These are phyloP conservation scores for Microstegium vimineum DNA, from an alignment of 176 grass and related monocot genomes.

Conservation along the genomic window DNA sequence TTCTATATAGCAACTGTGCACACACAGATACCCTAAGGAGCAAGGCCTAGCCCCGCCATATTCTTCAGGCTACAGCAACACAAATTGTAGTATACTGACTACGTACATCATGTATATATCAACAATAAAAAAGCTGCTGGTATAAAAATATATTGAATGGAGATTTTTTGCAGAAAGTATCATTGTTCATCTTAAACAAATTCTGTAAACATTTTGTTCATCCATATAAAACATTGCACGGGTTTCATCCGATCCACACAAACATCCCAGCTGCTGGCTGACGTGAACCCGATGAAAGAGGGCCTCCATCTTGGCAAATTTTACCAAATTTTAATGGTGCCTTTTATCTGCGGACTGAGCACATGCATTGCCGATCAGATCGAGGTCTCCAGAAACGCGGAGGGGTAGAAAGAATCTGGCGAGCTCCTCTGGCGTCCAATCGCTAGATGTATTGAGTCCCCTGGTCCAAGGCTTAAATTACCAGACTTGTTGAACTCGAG, in stretches of 20 bases:
- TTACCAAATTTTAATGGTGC: too few species aligned
- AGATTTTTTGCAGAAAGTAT: background rate
- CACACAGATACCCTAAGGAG: too few species aligned
- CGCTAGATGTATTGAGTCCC: background rate
- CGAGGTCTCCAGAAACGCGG: background rate
- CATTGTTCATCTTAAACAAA: background rate
- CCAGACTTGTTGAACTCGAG: constrained; percentile 39
- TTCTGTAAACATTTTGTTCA: background rate
- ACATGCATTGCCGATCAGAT: background rate
- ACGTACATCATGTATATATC: too few species aligned
- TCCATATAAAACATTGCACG: background rate
- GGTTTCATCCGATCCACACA: background rate
- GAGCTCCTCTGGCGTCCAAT: background rate
- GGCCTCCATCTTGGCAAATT: too few species aligned
- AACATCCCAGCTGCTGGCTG: too few species aligned
- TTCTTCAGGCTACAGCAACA: too few species aligned
- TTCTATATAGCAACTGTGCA: too few species aligned
- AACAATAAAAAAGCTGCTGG: background rate
- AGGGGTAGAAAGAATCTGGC: background rate
- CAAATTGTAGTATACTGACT: too few species aligned
- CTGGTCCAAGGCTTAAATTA: background rate
- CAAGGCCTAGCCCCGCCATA: too few species aligned
- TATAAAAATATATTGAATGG: background rate
- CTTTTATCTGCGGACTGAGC: background rate
- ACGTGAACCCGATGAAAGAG: background rate